phyloP scores from a whole-genome alignment of 768 basidiomycete genomes.

The Psilocybe cyanescens region DNA sequence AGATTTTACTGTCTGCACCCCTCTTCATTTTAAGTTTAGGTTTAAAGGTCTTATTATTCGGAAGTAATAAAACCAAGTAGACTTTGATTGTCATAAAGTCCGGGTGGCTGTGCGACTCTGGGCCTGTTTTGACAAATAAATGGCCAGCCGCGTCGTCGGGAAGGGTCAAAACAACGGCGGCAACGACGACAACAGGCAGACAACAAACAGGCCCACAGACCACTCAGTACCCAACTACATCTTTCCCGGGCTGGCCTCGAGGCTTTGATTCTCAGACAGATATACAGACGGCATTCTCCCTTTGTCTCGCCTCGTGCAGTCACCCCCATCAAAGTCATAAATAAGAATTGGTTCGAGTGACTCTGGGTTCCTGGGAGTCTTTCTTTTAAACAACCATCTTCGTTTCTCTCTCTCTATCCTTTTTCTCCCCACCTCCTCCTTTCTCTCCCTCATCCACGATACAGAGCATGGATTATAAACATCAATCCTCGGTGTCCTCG shows the following conservation, averaged over 20 bases:
- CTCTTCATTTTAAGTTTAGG: neutral
- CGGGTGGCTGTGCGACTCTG: slow-evolving; percentile 18
- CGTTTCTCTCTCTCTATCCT: neutral
- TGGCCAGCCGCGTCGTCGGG: slow-evolving; percentile 1
- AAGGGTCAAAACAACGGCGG: slow-evolving; percentile 8
- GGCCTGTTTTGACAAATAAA: slow-evolving; percentile 7
- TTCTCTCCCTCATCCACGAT: neutral
- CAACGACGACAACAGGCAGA: slow-evolving; percentile 1
- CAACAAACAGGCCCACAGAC: neutral
- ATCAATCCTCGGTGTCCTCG: slow-evolving; percentile 13
- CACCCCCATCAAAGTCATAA: slow-evolving; percentile 23
- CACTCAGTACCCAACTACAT: neutral
- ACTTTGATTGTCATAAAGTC: neutral
- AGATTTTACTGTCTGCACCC: neutral
- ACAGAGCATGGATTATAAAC: slow-evolving; percentile 19
- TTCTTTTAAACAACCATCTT: slow-evolving; percentile 10
- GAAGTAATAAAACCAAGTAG: neutral
- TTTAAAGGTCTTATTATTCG: neutral
- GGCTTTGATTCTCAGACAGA: slow-evolving; percentile 8
- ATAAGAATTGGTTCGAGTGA: slow-evolving; percentile 18
- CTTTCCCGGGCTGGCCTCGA: slow-evolving; percentile 14
- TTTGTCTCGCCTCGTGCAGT: slow-evolving; percentile 23
- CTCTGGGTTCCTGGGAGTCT: slow-evolving; percentile 16
- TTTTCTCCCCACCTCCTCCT: neutral
- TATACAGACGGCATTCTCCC: neutral